Conservation (phyloP, 2,329 filamentous ascomycete species). For the Pestalotiopsis sp. region DNA sequence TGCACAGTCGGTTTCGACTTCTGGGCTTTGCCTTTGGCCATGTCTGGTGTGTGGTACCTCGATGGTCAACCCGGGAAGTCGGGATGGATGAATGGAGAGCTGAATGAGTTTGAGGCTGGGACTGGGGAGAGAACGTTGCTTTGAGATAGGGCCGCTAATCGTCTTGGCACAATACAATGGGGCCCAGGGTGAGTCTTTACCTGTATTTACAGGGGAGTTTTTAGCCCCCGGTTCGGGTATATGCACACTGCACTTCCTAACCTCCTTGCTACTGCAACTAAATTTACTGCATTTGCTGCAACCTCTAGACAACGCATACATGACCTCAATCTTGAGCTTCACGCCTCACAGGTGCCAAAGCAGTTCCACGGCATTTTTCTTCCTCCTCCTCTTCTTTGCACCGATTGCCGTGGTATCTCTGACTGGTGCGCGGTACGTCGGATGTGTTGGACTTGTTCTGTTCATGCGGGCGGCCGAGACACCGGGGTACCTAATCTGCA, state of each 20-base stretch:
- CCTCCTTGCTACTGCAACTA: too few species aligned
- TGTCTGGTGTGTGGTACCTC: neutral
- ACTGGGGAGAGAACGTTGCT: neutral
- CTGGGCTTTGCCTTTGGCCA: neutral
- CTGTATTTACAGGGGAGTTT: neutral
- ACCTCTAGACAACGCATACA: neutral
- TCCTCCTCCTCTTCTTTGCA: neutral
- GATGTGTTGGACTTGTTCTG: neutral
- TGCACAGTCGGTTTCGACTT: constrained; percentile 1
- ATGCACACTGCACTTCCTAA: too few species aligned
- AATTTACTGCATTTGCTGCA: too few species aligned
- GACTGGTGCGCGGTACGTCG: too few species aligned
- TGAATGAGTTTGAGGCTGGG: neutral
- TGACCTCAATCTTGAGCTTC: neutral
- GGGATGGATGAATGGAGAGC: neutral
- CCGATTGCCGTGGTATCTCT: neutral
- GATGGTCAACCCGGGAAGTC: neutral
- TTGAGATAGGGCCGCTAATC: neutral
- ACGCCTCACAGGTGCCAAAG: neutral
- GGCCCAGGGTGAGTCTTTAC: neutral
- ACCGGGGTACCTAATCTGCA: neutral
- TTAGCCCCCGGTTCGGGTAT: too few species aligned
- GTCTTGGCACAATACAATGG: neutral
- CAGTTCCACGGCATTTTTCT: neutral
- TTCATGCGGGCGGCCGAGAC: neutral